These are phyloP conservation scores for Ehretia macrophylla DNA, from an alignment of 257 asterid genomes.

Conservation along the genomic window DNA sequence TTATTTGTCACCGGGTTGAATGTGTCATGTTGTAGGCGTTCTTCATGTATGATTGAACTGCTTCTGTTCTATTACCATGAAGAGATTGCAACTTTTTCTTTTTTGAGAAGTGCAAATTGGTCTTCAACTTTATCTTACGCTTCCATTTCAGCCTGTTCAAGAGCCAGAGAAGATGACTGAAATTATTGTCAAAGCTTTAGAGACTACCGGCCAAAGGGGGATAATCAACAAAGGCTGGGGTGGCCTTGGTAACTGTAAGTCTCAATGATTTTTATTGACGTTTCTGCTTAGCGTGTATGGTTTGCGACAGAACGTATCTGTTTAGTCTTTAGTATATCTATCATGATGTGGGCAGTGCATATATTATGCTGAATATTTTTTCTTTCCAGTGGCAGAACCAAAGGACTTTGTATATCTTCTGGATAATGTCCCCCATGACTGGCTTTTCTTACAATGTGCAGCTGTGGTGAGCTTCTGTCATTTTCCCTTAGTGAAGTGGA, in stretches of 20 bases:
- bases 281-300: not conserved
- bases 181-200: slow-evolving; percentile 78
- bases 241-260: slow-evolving; percentile 96
- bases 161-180: slow-evolving; percentile 93
- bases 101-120: not conserved
- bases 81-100: not conserved
- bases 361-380: slow-evolving; percentile 14
- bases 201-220: slow-evolving; percentile 80
- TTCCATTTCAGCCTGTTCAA: slow-evolving; percentile 76
- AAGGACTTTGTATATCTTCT: slow-evolving; percentile 75
- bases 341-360: not conserved
- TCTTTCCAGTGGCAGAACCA: slow-evolving; percentile 75
- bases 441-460: slow-evolving; percentile 93
- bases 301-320: not conserved
- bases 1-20: too few relatives aligned
- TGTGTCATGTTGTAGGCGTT: too few relatives aligned
- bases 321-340: not conserved
- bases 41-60: too few relatives aligned
- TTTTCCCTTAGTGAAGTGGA: not conserved
- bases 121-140: slow-evolving; percentile 11
- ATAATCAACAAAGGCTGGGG: slow-evolving; percentile 99
- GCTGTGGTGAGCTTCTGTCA: slow-evolving; percentile 67
- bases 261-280: slow-evolving; percentile 14
- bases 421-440: slow-evolving; percentile 94
- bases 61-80: too few relatives aligned